These are phyloP conservation scores for Capsicum baccatum DNA, from an alignment of 257 asterid species.

Conservation along the genomic window DNA sequence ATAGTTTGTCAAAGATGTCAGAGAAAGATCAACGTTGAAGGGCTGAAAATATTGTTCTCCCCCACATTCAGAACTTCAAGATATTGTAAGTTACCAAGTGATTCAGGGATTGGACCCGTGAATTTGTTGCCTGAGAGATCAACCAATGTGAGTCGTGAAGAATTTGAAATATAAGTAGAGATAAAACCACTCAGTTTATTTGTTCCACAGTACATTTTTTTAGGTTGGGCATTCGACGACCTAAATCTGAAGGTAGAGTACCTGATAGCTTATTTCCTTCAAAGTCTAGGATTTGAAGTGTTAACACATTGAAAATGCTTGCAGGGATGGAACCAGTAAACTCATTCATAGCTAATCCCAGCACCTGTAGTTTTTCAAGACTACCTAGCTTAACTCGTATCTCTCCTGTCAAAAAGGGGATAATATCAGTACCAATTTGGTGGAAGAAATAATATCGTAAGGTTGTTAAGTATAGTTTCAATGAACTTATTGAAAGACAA, in stretches of 20 bases:
- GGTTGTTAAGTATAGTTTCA: no score
- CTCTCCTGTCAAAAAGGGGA: conserved; percentile 14
- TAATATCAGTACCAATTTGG: no score
- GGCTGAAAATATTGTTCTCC: conserved; percentile 20
- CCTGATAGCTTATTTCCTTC: conserved; percentile 32
- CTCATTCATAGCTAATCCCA: conserved; percentile 16
- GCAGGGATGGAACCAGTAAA: conserved; percentile 28
- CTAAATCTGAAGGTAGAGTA: conserved; percentile 32
- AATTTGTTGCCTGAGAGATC: conserved; percentile 27
- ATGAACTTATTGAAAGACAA: no score
- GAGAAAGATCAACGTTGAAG: conserved; percentile 16
- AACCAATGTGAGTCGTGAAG: conserved; percentile 31
- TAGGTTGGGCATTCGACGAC: conserved; percentile 29
- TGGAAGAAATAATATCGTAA: no score
- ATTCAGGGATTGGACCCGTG: conserved; percentile 36
- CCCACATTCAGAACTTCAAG: not conserved
- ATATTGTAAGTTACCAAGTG: conserved; percentile 30
- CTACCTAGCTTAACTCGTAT: conserved; percentile 17
- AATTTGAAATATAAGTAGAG: conserved; percentile 40
- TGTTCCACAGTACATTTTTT: not conserved
- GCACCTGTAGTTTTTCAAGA: not conserved
- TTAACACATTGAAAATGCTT: conserved; percentile 42
- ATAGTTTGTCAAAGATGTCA: conserved; percentile 26
- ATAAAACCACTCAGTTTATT: conserved; percentile 30
- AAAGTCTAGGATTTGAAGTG: not conserved